Base-by-base conservation (phyloP, 1,284 basidiomycete species). In the Austropuccinia psidii region DNA sequence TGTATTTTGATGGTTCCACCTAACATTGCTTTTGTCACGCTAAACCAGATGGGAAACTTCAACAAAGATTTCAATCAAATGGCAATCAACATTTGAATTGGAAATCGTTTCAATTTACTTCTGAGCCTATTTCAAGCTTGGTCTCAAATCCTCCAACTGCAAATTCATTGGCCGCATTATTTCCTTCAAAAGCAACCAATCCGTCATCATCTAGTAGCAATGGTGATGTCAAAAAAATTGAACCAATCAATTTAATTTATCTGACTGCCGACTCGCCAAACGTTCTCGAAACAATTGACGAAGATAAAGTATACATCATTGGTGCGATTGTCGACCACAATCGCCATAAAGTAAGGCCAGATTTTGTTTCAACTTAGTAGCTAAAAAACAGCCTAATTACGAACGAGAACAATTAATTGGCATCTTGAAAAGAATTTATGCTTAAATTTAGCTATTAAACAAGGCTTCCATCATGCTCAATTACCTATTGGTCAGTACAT, bases 281-380 rank as follows among this genome's bases (percentile, higher is more conserved):
- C 70, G 91, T 95, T 80, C 83, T 98, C 49, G 83, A 84, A 9
- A 87, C 89, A 75, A 85, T 99, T 60, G 88, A 86, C 8, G 58
- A 74, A 0, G 87, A 88, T 69, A 91, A 93, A 80, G 90, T 88
- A 2, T 98, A 98, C 80, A 88, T 99, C 77, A 93, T 99, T 74
- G 96, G 96, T 39, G 96, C 95, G 17, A 90, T 99, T 76, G 90
- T 90, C 75, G 96, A 99, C 81, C 90, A 90, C 78, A 99, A 99
- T 82, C 88, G 95, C 43, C 90, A 97, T 85, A 98, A 97, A 86
- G 93, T 90, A 77, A 72, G 82, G 76, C n/a, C 17, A 7, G 15
- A 21, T 19, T 55, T 45, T 35, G 11, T 33, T 52, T 43, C 31
- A 52, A 24, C 33, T 64, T 27, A 24, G n/a, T 19, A 13, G n/a